A percentile compares a stretch with the other conserved stretches of the same genome.
phyloP scores from a whole-genome alignment of 106 monocot genomes.

The Chionographis japonica region DNA sequence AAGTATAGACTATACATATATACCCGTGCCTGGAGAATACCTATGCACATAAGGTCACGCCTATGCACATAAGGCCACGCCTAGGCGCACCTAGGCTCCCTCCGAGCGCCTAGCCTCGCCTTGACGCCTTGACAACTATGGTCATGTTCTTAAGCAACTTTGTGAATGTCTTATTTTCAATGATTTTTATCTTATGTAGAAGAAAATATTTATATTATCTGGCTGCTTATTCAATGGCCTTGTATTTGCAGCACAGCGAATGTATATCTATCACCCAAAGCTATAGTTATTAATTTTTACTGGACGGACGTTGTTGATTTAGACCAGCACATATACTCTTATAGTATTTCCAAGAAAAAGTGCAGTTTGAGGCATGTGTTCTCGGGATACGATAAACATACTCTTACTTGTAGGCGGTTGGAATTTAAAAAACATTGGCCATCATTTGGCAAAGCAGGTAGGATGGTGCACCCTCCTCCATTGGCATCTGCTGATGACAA shows the following conservation, averaged over 20 bases:
- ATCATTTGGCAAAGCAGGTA: conserved; percentile 22
- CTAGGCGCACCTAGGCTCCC: too few relatives aligned
- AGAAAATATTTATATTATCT: not conserved
- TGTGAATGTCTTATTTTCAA: not conserved
- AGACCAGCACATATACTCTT: conserved; percentile 16
- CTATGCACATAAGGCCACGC: too few relatives aligned
- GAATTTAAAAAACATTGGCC: conserved; percentile 20
- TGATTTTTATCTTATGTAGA: not conserved
- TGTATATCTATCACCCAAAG: conserved; percentile 11
- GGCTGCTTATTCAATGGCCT: not conserved
- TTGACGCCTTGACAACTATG: too few relatives aligned
- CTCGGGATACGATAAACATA: conserved; percentile 13
- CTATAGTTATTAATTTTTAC: conserved; percentile 14
- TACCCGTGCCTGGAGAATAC: too few relatives aligned
- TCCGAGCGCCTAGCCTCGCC: too few relatives aligned
- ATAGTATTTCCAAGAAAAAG: conserved; percentile 14
- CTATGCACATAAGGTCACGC: too few relatives aligned
- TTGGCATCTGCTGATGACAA: conserved; percentile 56
- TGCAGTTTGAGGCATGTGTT: conserved; percentile 18
- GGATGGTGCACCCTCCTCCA: conserved; percentile 11
- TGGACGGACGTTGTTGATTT: conserved; percentile 19
- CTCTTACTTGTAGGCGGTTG: conserved; percentile 20
- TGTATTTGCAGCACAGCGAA: conserved; percentile 47
- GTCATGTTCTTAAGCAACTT: not conserved
- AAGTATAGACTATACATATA: too few relatives aligned